Conservation (phyloP, 176 grass and related monocot genomes). For the Lolium multiflorum region DNA sequence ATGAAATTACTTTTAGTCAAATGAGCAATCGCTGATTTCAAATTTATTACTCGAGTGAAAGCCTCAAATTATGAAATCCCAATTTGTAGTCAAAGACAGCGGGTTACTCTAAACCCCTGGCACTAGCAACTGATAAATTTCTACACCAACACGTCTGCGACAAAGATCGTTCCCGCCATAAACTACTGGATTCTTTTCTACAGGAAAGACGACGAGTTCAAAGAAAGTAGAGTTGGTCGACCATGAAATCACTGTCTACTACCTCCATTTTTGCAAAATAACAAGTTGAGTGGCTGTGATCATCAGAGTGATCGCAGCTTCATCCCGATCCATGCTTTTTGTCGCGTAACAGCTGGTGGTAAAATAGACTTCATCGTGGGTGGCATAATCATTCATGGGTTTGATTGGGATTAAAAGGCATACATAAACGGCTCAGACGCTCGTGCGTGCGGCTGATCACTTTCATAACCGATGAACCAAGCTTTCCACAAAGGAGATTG, state of each 20-base stretch:
- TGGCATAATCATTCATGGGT: slow-evolving; percentile 5
- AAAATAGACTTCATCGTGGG: slow-evolving; percentile 14
- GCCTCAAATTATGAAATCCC: too few relatives aligned
- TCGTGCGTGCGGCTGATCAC: background rate
- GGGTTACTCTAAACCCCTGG: too few relatives aligned
- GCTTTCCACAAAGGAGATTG: background rate
- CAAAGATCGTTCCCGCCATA: too few relatives aligned
- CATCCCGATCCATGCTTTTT: background rate
- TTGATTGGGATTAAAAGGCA: background rate
- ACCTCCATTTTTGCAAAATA: background rate
- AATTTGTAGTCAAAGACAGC: too few relatives aligned
- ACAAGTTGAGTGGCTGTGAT: slow-evolving; percentile 18
- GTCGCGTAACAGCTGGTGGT: slow-evolving; percentile 31
- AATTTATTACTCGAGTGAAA: too few relatives aligned
- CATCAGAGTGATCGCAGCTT: background rate
- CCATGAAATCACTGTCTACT: slow-evolving; percentile 13
- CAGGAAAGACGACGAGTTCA: too few relatives aligned
- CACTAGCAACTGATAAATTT: too few relatives aligned
- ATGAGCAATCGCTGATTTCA: too few relatives aligned
- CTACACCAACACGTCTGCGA: too few relatives aligned
- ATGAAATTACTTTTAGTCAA: too few relatives aligned
- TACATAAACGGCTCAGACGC: background rate
- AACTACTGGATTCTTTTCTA: too few relatives aligned
- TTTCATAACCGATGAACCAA: background rate
- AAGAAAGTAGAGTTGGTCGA: background rate